A percentile compares a stretch with the other conserved stretches of the same genome.
Evolutionary conservation across 1,284 basidiomycete genomes (phyloP).

Genomic region (Cerioporus squamosus): DNA sequence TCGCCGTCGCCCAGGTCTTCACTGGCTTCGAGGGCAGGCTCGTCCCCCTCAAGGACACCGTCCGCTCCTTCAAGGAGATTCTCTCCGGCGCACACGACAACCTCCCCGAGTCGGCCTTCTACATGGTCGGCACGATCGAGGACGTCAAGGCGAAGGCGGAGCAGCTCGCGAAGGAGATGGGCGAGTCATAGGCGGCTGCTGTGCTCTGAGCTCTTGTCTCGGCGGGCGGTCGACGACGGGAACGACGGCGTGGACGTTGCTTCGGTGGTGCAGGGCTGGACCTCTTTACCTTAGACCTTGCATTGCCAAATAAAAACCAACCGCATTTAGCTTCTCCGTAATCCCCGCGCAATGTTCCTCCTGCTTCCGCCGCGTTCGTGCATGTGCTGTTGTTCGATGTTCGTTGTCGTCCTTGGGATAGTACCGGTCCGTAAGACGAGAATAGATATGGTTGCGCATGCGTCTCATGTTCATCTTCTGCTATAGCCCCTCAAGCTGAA

Average conservation of each 20-base stretch:
- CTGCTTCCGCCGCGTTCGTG: neutral
- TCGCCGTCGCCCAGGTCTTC: conserved; percentile 99
- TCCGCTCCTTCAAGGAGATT: conserved; percentile 96
- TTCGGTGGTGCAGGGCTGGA: conserved; percentile 27
- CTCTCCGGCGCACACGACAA: conserved; percentile 87
- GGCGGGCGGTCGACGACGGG: conserved; percentile 1
- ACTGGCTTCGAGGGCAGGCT: conserved; percentile 98
- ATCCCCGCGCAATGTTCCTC: no score
- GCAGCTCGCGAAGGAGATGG: conserved; percentile 93
- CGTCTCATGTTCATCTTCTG: neutral
- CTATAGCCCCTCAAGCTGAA: no score
- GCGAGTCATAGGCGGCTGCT: conserved; percentile 45
- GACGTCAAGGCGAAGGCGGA: conserved; percentile 97
- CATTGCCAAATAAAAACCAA: conserved; percentile 30
- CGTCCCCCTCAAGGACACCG: conserved; percentile 90
- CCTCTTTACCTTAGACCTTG: conserved; percentile 26
- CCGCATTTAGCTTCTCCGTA: conserved; percentile 14
- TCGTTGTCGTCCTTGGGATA: neutral
- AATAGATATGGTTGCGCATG: conserved; percentile 11
- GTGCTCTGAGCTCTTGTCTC: no score
- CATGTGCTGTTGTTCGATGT: neutral
- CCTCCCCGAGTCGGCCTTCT: conserved; percentile 94
- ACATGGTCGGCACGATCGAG: conserved; percentile 93
- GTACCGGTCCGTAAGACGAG: conserved; percentile 7
- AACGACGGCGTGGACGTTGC: conserved; percentile 16